These are phyloP conservation scores for Mycena alexandri DNA, from an alignment of 768 basidiomycete species.

Conservation along the genomic window DNA sequence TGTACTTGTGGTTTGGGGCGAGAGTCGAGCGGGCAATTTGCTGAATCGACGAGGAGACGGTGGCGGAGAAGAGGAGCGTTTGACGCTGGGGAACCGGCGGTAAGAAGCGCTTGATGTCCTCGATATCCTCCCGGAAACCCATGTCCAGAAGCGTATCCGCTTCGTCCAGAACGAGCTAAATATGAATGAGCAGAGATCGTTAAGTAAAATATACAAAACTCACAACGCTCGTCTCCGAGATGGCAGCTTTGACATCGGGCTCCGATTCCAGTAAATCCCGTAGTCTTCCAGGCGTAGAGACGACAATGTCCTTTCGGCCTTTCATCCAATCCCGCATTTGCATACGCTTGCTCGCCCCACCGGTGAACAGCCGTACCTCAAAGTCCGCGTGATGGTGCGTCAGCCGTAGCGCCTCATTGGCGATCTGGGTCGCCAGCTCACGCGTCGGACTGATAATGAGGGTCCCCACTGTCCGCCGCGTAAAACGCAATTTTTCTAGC, in stretches of 20 bases:
- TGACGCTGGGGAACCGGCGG: constrained; percentile 77
- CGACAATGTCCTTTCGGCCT: constrained; percentile 82
- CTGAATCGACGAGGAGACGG: constrained; percentile 78
- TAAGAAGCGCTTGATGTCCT: constrained; percentile 75
- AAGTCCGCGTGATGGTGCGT: constrained; percentile 71
- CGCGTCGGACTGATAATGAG: constrained; percentile 92
- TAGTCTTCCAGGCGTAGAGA: constrained; percentile 91
- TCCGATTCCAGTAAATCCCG: constrained; percentile 77
- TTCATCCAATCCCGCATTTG: constrained; percentile 79
- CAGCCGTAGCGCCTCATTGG: constrained; percentile 81
- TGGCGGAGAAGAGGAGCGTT: constrained; percentile 93
- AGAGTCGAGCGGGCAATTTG: constrained; percentile 76
- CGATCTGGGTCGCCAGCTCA: constrained; percentile 92
- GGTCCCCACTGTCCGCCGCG: constrained; percentile 69
- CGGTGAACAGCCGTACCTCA: constrained; percentile 81
- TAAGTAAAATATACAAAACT: constrained; percentile 42
- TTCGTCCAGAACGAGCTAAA: constrained; percentile 90
- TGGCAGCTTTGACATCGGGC: constrained; percentile 62
- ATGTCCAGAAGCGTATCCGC: constrained; percentile 92
- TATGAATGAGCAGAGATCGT: constrained; percentile 18
- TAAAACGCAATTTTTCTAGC: constrained; percentile 55
- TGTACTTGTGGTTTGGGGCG: constrained; percentile 71
- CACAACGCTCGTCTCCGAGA: constrained; percentile 72
- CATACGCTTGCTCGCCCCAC: constrained; percentile 73
- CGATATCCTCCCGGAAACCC: constrained; percentile 92